phyloP scores from a whole-genome alignment of 345 rosid species.

The Schrenkiella parvula region DNA sequence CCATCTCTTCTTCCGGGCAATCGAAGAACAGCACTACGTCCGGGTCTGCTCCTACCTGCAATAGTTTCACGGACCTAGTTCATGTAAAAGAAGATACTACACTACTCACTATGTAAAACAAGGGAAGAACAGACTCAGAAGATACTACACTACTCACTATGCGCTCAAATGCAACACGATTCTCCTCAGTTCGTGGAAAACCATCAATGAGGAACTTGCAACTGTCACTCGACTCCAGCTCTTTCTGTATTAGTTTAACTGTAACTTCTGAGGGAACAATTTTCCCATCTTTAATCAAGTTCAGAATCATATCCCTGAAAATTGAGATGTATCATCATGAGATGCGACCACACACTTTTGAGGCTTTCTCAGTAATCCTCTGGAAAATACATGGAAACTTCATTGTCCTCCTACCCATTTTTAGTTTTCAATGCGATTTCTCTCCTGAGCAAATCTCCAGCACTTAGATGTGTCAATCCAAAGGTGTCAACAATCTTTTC shows the following conservation, averaged over 20 bases:
- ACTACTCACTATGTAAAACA: constrained; percentile 43
- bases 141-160: constrained; percentile 44
- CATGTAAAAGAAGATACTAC: background rate
- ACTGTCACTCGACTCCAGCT: constrained; percentile 51
- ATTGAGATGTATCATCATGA: constrained; percentile 12
- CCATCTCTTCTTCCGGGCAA: constrained; percentile 77
- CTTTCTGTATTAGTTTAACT: constrained; percentile 60
- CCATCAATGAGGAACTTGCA: constrained; percentile 79
- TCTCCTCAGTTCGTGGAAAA: constrained; percentile 83
- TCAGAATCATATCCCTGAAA: constrained; percentile 56
- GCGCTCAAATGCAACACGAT: constrained; percentile 66
- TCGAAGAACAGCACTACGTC: constrained; percentile 65
- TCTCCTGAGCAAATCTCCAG: constrained; percentile 70
- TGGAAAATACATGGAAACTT: background rate
- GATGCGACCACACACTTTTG: background rate
- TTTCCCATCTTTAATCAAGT: constrained; percentile 71
- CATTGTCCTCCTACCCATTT: constrained; percentile 50
- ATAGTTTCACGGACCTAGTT: background rate
- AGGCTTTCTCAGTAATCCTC: background rate
- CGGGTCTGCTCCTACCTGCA: constrained; percentile 61
- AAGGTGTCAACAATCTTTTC: constrained; percentile 61
- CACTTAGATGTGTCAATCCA: constrained; percentile 68
- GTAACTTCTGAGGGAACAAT: constrained; percentile 90
- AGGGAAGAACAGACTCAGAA: background rate
- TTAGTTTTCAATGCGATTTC: constrained; percentile 58